Evolutionary conservation across 805 yeast species (phyloP).

Genomic region (Candida berthetii): DNA sequence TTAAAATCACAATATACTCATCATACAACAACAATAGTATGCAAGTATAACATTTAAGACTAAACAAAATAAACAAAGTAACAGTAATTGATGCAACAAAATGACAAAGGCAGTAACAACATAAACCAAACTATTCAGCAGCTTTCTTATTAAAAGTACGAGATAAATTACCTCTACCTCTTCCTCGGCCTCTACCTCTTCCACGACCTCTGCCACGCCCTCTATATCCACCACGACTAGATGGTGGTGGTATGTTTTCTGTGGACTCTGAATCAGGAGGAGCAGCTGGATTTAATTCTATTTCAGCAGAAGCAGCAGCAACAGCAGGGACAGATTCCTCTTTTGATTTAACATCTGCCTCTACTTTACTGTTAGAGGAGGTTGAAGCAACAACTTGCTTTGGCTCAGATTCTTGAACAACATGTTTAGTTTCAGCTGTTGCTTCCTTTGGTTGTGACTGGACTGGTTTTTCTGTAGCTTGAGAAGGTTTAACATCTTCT

Average conservation of each 20-base stretch:
- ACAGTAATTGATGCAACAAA: too few relatives aligned
- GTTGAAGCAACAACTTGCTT: neutral
- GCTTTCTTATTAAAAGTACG: neutral
- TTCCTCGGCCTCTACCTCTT: conserved; percentile 1
- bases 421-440: neutral
- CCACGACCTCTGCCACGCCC: conserved; percentile 1
- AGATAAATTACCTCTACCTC: neutral
- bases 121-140: too few relatives aligned
- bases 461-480: neutral
- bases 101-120: too few relatives aligned
- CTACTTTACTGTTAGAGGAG: neutral
- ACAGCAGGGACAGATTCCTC: neutral
- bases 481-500: too few relatives aligned
- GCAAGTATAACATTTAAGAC: too few relatives aligned
- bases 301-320: neutral
- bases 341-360: neutral
- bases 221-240: neutral
- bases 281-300: neutral
- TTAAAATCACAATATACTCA: too few relatives aligned
- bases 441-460: neutral
- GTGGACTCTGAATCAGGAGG: neutral
- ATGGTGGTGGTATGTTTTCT: neutral
- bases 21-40: too few relatives aligned
- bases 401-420: neutral
- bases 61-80: too few relatives aligned